Evolutionary conservation across 176 grass and related monocot genomes (phyloP), one percentile per base, ranked within the genome.

Genomic region (Elaeis guineensis): DNA sequence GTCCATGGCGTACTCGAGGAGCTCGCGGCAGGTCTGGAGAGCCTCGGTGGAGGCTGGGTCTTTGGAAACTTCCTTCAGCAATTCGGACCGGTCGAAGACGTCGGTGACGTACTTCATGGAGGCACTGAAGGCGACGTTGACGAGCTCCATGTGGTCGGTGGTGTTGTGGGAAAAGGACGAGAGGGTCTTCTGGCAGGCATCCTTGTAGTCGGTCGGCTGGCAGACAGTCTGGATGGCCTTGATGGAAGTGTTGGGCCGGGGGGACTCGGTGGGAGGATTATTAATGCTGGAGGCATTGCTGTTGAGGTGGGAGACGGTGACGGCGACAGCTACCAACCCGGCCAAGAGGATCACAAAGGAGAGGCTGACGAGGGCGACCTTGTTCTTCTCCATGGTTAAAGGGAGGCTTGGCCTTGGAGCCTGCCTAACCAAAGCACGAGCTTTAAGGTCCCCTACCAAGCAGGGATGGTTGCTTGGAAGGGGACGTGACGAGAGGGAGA

Each of bases 1-100:
- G 19, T 82, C 83, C 16, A 91, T 30, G 39, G 92, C 87, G 78
- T 80, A 91, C 50, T 80, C 80, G 9, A 97, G 88, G 25, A 97
- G 61, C 84, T 97, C 92, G 72, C 74, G 70, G 80, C 92, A 97
- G 79, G 77, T 67, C 12, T 78, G 12, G 0, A 97, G 79, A 1
- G 87, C 92, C 0, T 78, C 81, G 30, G 75, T 23, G 4, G 92
- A 91, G 52, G 80, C 65, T 49, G 50, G 20, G 75, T 97, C 87
- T 29, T 80, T 69, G 50, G 83, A 72, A 12, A 90, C 83, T 29
- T 66, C 65, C 4, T 83, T 59, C 16, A 97, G 72, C 19, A 72
- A 67, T 15, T 54, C 21, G 0, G 87, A 97, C 57, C 82, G 63
- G 62, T 76, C 76, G 51, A 91, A 50, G 6, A 77, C 92, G 20